Base-by-base conservation (phyloP, 352 stramenopile species). In the Pelagophyceae sp. region DNA sequence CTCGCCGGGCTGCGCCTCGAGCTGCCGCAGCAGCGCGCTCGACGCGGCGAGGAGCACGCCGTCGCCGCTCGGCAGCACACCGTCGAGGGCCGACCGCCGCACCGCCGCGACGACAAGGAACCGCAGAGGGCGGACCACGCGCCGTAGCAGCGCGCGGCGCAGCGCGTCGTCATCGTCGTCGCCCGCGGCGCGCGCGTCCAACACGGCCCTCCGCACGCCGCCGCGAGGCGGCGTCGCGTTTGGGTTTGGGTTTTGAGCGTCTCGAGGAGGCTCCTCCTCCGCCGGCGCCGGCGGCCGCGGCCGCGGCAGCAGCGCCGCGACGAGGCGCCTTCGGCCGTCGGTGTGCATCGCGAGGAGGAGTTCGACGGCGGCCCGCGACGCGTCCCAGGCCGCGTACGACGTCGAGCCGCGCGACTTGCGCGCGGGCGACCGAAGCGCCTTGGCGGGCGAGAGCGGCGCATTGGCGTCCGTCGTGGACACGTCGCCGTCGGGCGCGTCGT, bases 281-380 rank as follows among this genome's bases (percentile, higher is more conserved):
- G n/a, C n/a, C n/a, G n/a, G n/a, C n/a, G n/a, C n/a, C n/a, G n/a
- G n/a, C 11, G 45, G 11, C 11, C 45, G 45, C 11, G 11, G 31
- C 61, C 29, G 61, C 1, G 67, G 35, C 11, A 74, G 27, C 25
- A n/a, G 1, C 33, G 67, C 33, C 15, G 38, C 67, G 35, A 74
- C 15, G 38, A 58, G 11, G 38, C 35, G 35, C 67, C 35, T 37
- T n/a, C 67, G 67, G 17, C 17, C 27, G 17, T 31, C 31, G 15
- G 20, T 19, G 35, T 50, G 38, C 33, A 35, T 58, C 17, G 35
- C 38, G 17, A 74, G 31, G 5, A 74, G 35, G 1, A 74, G 23
- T n/a, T 74, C 67, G 5, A 74, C 38, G 15, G 67, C 33, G 15
- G 67, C 67, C 15, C 33, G 67, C 0, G 67, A 33, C 67, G 67